These are phyloP conservation scores for Litchi chinensis DNA, from an alignment of 345 rosid species.

Conservation along the genomic window DNA sequence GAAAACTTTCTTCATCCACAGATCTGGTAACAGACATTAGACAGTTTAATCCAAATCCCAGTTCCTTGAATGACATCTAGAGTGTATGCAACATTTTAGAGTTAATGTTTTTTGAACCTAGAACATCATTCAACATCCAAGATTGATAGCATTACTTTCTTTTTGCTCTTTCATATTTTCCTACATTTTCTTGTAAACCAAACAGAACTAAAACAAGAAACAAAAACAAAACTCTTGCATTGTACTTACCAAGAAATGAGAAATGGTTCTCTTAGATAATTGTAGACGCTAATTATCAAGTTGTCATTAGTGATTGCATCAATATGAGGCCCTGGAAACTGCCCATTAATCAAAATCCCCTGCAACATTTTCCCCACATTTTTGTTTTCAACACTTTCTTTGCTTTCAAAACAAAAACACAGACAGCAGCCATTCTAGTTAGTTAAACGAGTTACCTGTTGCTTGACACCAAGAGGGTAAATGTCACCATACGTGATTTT, in stretches of 20 bases:
- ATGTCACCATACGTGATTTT: constrained; percentile 86
- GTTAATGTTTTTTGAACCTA: background rate
- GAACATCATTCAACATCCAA: constrained; percentile 1
- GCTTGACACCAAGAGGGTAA: constrained; percentile 93
- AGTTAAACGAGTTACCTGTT: constrained; percentile 46
- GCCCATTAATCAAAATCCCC: constrained; percentile 81
- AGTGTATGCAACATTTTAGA: background rate
- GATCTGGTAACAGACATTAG: background rate
- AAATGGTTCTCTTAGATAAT: constrained; percentile 67
- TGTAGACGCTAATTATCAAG: constrained; percentile 61
- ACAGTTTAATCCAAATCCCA: background rate
- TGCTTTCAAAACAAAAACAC: background rate
- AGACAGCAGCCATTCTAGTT: background rate
- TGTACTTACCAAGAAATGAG: constrained; percentile 57
- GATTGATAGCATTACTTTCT: background rate
- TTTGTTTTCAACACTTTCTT: background rate
- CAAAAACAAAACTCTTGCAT: background rate
- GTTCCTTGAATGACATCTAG: background rate
- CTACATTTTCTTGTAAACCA: constrained; percentile 21
- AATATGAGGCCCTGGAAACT: constrained; percentile 78
- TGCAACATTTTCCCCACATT: constrained; percentile 29
- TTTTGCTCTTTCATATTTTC: background rate
- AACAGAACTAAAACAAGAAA: background rate
- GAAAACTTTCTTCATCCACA: background rate
- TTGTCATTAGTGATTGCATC: constrained; percentile 69